Base-by-base conservation (phyloP, 2,329 filamentous ascomycete species). In the Fusarium burgessii region DNA sequence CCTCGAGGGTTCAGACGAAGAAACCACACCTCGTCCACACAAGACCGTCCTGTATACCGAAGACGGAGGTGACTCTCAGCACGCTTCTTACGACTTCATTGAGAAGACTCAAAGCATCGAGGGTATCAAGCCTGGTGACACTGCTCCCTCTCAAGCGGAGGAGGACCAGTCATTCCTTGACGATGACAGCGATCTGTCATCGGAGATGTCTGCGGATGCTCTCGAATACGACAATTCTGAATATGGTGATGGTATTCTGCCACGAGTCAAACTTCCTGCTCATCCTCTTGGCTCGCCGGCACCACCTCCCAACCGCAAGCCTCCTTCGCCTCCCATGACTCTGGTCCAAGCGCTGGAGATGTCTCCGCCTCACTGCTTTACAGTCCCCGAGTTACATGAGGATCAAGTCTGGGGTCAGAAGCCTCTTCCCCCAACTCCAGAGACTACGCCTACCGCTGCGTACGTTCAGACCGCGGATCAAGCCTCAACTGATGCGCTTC, bases 171-270 rank as follows among this genome's bases (percentile, higher is more conserved):
- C 84, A 0, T 87, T 87, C 63, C 73, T 87, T 29, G 81, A 86
- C 23, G 82, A 92, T 42, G 83, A 82, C 17, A 87, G 85, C 57
- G 89, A 91, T 64, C 81, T 91, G 11, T 92, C 89, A 4, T 91
- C 89, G 0, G 89, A 91, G 70, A 72, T 91, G 45, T 91, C 89
- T 2, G 79, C 82, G 3, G 87, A 89, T n/a, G 77, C 82, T 4
- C 74, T 83, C 5, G 81, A 80, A 10, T 61, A 87, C 2, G 80
- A 82, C 4, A 86, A 88, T 10, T 76, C 82, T 2, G 80, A 80
- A 17, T 78, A 77, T 17, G 66, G 62, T 11, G 58, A 73, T 5
- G 59, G 33, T 15, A 58, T 64, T 59, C 58, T 68, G 20, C 67
- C 71, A 15, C 68, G 73, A 11, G 46, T 68, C 33, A 72, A 68